These are phyloP conservation scores for Talaromyces ruber DNA, from an alignment of 495 filamentous ascomycete genomes.

Conservation along the genomic window DNA sequence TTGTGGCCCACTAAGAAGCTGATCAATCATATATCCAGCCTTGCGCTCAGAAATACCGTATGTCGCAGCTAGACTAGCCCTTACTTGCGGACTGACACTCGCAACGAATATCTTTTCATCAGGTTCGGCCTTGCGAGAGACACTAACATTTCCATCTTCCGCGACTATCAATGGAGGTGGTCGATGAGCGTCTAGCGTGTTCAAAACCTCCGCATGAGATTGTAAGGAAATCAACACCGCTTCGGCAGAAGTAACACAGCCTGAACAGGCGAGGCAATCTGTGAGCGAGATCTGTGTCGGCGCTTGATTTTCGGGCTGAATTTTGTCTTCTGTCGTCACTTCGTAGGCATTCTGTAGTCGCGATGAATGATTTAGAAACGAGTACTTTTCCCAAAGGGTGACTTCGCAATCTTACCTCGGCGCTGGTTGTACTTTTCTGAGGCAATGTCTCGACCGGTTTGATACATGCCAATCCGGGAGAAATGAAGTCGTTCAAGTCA, in stretches of 20 bases:
- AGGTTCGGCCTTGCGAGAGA: slow-evolving; percentile 18
- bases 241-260: slow-evolving; percentile 95
- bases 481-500: slow-evolving; percentile 98
- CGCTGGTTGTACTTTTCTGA: slow-evolving; percentile 26
- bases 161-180: slow-evolving; percentile 5
- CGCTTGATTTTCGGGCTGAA: slow-evolving; percentile 44
- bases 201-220: slow-evolving; percentile 83
- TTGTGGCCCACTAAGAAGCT: slow-evolving; percentile 61
- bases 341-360: slow-evolving; percentile 59
- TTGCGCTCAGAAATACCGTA: slow-evolving; percentile 63
- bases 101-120: slow-evolving; percentile 73
- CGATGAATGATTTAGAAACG: slow-evolving; percentile 1
- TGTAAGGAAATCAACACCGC: slow-evolving; percentile 89
- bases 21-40: slow-evolving; percentile 73
- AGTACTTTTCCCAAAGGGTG: background rate
- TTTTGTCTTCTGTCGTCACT: slow-evolving; percentile 85
- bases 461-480: slow-evolving; percentile 93
- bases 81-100: slow-evolving; percentile 81
- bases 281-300: slow-evolving; percentile 88
- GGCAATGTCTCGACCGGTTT: slow-evolving; percentile 93
- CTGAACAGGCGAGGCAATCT: slow-evolving; percentile 94
- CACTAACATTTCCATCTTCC: slow-evolving; percentile 13
- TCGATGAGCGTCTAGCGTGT: slow-evolving; percentile 61
- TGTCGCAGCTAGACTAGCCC: slow-evolving; percentile 79
- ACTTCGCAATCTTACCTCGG: slow-evolving; percentile 18